Evolutionary conservation across 352 stramenopile species (phyloP), one percentile per base, ranked within the genome.

Genomic region (Elongisporangium undulatum): DNA sequence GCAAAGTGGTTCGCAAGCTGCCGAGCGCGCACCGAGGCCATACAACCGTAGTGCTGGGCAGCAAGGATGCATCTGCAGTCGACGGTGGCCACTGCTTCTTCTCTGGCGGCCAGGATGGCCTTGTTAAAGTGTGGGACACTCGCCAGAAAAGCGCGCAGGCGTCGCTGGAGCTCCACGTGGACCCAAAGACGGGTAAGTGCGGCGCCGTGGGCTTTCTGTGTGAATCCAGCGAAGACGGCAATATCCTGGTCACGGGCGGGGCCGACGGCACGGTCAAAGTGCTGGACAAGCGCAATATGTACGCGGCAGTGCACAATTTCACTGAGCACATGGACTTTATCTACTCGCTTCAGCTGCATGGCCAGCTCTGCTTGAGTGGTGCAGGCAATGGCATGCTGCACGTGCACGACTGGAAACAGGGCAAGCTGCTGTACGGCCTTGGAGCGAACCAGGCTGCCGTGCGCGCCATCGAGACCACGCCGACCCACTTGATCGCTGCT

Each of bases 241-340:
- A 90, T 41, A 57, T 83, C 19, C 34, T 94, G 9, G 67, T 93
- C 15, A 91, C 85, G 0, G 82, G 69, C 5, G 88, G 88, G 0
- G 88, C 87, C 0, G 88, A 96, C 52, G 84, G 85, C 29, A 72
- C 75, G 0, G 77, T 96, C 57, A 84, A 90, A 19, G 84, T 94
- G 4, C 61, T 94, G 8, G 88, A 96, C 68, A 81, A 77, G 53
- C 75, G 87, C 38, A 66, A 63, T 51, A 74, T 60, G 9, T 89
- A 77, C 55, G 63, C 63, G 19, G 60, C 78, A 17, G 52, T 83
- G 20, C 71, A 79, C 64, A 77, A 72, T 56, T 92, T 89, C 55
- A 74, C 69, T 0, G 77, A 95, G 59, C 88, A 96, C 65, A 68
- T 84, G 68, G 88, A 94, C 62, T 96, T 95, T 62, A 92, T 95